Evolutionary conservation across 768 basidiomycete genomes (phyloP), one percentile per base, ranked within the genome.

Genomic region (Boletus fagicola): DNA sequence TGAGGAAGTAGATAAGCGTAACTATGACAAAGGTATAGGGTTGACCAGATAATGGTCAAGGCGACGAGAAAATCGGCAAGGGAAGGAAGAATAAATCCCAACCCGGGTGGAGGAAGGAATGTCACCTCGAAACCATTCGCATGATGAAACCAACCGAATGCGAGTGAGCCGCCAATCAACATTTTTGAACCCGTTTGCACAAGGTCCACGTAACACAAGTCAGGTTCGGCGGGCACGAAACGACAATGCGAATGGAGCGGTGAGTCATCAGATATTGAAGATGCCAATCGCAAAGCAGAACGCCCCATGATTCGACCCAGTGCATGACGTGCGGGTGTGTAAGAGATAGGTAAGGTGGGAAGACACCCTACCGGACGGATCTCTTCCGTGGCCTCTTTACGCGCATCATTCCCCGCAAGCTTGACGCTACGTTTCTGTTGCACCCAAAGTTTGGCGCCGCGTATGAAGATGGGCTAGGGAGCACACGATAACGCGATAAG

Each of bases 351-450:
- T 18, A 44, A 31, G 22, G 55, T 24, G 43, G 11, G 47, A 59
- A 56, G 35, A 51, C 20, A 48, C 9, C 20, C 28, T 22, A 6
- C 48, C 63, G 68, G 68, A 50, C 68, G 68, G 68, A 68, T 66
- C 66, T 69, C 47, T 62, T 65, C 67, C 69, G 65, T 53, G 33
- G 12, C 36, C 24, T n/a, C 26, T 51, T 36, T 46, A 36, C 9
- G 26, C 33, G 13, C 22, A 31, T 44, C 26, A 40, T 15, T 10
- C 16, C 15, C 35, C 39, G 13, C 39, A 46, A 47, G 24, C 18
- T 5, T 6, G 38, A 6, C 11, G 1, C 22, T 3, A 36, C 11
- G 6, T 16, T 22, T 53, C 31, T 36, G 47, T 28, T 2, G n/a
- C 3, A 16, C 40, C 7, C 43, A 33, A 46, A 9, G 3, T 44